These are phyloP conservation scores for Elsinoe australis DNA, from an alignment of 2,329 filamentous ascomycete genomes.

Conservation along the genomic window DNA sequence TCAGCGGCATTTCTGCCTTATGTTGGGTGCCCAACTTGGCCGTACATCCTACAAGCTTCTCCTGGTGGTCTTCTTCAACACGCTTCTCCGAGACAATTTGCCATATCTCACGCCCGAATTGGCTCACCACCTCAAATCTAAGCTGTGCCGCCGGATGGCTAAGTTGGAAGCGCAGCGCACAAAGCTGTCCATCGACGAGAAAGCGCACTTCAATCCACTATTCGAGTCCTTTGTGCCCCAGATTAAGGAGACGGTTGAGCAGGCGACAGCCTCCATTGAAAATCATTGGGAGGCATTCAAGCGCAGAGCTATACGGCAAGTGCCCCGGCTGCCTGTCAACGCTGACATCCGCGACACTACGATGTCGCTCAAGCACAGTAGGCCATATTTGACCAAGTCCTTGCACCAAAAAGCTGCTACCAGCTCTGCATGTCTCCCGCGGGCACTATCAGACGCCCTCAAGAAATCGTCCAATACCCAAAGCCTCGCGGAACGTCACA, in stretches of 20 bases:
- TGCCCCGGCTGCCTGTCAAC: slow-evolving; percentile 37
- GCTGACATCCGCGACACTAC: slow-evolving; percentile 26
- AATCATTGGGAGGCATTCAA: slow-evolving; percentile 23
- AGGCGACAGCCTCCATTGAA: slow-evolving; percentile 22
- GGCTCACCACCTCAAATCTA: slow-evolving; percentile 23
- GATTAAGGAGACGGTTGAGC: neutral
- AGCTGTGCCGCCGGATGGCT: slow-evolving; percentile 23
- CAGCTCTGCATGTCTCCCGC: neutral
- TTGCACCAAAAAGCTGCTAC: neutral
- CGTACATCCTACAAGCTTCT: slow-evolving; percentile 33
- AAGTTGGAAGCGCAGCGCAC: slow-evolving; percentile 21
- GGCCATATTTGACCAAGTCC: neutral
- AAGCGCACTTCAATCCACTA: neutral
- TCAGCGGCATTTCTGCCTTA: slow-evolving; percentile 42
- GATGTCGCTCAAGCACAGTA: slow-evolving; percentile 25
- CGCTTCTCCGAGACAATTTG: slow-evolving; percentile 28
- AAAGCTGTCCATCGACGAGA: neutral
- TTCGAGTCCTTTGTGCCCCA: neutral
- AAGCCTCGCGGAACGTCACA: too few relatives aligned
- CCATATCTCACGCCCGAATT: slow-evolving; percentile 4
- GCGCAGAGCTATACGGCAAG: slow-evolving; percentile 23
- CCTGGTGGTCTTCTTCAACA: slow-evolving; percentile 42
- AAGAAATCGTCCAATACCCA: too few relatives aligned
- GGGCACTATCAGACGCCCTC: too few relatives aligned
- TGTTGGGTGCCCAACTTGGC: neutral